Percentiles rank a stretch among this genome's conserved stretches.
Evolutionary conservation across 768 basidiomycete species (phyloP).

Genomic region (Lactarius trivialis): DNA sequence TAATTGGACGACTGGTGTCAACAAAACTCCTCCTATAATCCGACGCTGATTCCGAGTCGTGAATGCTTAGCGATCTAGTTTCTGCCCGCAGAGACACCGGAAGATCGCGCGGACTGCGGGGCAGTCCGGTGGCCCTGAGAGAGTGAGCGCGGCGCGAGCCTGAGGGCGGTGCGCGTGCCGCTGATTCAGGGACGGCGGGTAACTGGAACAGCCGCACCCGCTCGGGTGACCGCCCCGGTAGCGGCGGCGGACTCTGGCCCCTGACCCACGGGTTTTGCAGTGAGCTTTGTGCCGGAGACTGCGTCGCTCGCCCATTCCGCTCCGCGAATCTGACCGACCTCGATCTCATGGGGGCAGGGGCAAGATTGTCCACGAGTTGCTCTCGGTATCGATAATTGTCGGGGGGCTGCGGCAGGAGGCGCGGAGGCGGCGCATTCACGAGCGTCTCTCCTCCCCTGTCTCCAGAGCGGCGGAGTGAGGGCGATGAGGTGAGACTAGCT

Average conservation of each 20-base stretch:
- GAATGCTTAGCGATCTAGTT: background rate
- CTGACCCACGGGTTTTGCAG: constrained; percentile 13
- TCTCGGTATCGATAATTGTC: background rate
- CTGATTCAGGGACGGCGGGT: background rate
- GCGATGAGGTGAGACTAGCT: background rate
- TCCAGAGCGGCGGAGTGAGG: background rate
- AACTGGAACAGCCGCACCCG: background rate
- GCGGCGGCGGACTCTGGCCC: background rate
- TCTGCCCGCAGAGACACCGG: background rate
- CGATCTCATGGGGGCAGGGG: background rate
- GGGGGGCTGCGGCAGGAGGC: background rate
- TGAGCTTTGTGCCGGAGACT: background rate
- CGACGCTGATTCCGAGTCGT: background rate
- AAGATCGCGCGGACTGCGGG: background rate
- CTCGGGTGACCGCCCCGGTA: background rate
- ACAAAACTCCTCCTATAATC: background rate
- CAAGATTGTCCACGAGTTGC: background rate
- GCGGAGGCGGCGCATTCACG: background rate
- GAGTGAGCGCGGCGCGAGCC: background rate
- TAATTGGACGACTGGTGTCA: background rate
- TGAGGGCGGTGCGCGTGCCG: background rate
- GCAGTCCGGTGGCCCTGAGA: background rate
- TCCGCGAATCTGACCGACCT: background rate
- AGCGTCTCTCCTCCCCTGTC: too few relatives aligned
- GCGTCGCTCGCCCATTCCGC: background rate